Evolutionary conservation across 441 rosid species (phyloP).

Genomic region (Cnidoscolus chayamansa): DNA sequence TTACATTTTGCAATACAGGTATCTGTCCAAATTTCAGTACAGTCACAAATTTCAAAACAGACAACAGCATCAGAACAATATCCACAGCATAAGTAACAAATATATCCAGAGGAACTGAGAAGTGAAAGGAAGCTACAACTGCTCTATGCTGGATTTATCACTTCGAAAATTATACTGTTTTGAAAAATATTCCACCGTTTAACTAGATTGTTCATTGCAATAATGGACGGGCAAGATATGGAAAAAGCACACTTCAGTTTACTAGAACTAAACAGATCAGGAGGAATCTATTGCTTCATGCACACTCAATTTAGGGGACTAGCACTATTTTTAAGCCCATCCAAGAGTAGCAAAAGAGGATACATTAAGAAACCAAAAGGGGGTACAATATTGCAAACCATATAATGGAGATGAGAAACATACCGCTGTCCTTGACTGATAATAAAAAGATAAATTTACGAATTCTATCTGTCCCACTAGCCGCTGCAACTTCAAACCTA

Average conservation of each 20-base stretch:
- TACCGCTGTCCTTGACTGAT: constrained; percentile 71
- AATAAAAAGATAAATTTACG: constrained; percentile 59
- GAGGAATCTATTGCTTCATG: constrained; percentile 7
- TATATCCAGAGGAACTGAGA: background rate
- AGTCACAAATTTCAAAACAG: background rate
- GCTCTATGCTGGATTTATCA: constrained; percentile 3
- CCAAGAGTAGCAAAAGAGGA: background rate
- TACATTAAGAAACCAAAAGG: background rate
- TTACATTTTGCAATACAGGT: constrained; percentile 60
- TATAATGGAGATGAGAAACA: constrained; percentile 21
- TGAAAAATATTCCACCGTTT: background rate
- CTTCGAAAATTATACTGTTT: constrained; percentile 6
- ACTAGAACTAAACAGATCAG: no score
- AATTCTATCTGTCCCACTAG: constrained; percentile 66
- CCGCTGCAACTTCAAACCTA: constrained; percentile 63
- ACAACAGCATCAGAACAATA: background rate
- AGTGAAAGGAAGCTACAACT: background rate
- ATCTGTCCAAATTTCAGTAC: constrained; percentile 45
- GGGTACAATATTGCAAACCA: background rate
- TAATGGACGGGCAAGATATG: background rate
- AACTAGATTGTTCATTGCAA: constrained; percentile 3
- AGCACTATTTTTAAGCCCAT: background rate
- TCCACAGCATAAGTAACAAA: background rate
- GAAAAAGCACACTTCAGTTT: no score
- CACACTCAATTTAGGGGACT: background rate